Evolutionary conservation across 2,329 filamentous ascomycete species (phyloP), one percentile per base, ranked within the genome.

Genomic region (Botrytis deweyae): DNA sequence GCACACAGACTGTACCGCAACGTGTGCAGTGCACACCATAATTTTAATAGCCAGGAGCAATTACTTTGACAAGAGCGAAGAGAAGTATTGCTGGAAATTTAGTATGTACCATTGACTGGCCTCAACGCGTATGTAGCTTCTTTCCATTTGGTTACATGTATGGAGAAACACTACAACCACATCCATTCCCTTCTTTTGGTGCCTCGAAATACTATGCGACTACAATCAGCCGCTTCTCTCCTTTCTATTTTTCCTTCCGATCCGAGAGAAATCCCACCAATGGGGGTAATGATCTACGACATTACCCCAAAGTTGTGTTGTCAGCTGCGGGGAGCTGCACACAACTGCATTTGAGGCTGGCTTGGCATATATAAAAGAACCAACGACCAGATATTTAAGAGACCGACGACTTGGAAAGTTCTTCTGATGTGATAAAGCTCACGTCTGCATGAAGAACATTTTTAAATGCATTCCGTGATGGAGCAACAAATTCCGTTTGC

Each of bases 191-290:
- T 58, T 58, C 49, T 58, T 58, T 4, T 68, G 10, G 14, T 69
- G 29, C 18, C 49, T 52, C 49, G 20, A 29, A 9, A 25, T 9
- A 8, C n/a, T 29, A n/a, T 42, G 42, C 38, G 22, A 42, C 25
- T 33, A 40, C 14, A 42, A 68, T 33, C n/a, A 58, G 25, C 38
- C 44, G 29, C 49, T 52, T 29, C 12, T 52, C 33, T 59, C 18
- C 69, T 63, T 59, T 12, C n/a, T n/a, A n/a, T 42, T 65, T 63
- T 46, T 42, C 58, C 29, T n/a, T 33, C n/a, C 44, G 22, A 36
- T 42, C 33, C 44, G 44, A 72, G 64, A 55, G 38, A 67, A 67
- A 55, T 59, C 20, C 70, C 70, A 67, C 70, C 62, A 72, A 67
- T 72, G 44, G 29, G 46, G 46, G 20, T 33, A 59, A 72, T 67